Evolutionary conservation across 768 basidiomycete species (phyloP).

Genomic region (Polyporus arcularius): DNA sequence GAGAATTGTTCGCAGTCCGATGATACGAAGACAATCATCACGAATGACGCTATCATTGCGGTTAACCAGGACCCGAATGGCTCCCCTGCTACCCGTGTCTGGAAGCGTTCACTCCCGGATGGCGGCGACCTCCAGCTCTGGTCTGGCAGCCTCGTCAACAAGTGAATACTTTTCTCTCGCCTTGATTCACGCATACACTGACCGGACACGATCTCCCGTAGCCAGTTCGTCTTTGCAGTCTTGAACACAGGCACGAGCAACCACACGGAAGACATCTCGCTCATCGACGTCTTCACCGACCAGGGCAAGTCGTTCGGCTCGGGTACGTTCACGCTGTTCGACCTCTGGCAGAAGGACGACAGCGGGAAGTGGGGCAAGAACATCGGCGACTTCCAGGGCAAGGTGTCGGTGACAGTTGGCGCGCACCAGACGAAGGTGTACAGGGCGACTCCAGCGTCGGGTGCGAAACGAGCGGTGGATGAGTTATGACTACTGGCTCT

Average conservation of each 20-base stretch:
- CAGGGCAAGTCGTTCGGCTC: constrained; percentile 27
- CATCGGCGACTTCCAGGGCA: constrained; percentile 27
- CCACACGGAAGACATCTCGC: constrained; percentile 31
- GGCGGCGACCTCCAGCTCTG: constrained; percentile 37
- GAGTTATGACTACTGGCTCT: constrained; percentile 18
- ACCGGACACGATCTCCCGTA: background rate
- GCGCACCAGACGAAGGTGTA: constrained; percentile 34
- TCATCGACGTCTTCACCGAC: constrained; percentile 37
- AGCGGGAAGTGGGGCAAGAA: constrained; percentile 28
- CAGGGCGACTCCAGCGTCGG: constrained; percentile 26
- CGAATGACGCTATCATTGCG: constrained; percentile 39
- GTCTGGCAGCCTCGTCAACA: constrained; percentile 34
- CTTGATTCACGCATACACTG: background rate
- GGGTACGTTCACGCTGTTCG: constrained; percentile 29
- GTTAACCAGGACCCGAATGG: constrained; percentile 36
- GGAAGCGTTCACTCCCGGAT: constrained; percentile 30
- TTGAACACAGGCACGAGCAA: constrained; percentile 35
- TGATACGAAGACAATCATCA: constrained; percentile 39
- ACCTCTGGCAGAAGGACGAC: constrained; percentile 37
- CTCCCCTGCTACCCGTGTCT: constrained; percentile 34
- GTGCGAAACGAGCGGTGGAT: constrained; percentile 1
- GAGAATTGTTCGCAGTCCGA: constrained; percentile 25
- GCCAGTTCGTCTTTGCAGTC: constrained; percentile 36
- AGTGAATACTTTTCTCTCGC: constrained; percentile 23
- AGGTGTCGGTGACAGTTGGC: constrained; percentile 25